Conservation (phyloP, 345 rosid genomes). For the Moricandia arvensis region DNA sequence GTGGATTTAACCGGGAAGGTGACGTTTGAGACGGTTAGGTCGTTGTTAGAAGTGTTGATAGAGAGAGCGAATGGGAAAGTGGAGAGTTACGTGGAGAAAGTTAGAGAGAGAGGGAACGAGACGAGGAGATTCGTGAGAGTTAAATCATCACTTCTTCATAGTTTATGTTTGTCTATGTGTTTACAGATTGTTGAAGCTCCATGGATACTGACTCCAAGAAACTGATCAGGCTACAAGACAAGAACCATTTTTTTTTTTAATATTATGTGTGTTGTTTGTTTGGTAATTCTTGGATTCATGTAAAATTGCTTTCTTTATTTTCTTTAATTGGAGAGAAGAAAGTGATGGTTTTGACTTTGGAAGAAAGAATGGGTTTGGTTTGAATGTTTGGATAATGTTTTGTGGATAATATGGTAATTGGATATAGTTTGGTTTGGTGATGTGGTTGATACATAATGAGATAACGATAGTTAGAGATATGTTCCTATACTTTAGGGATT, state of each 20-base stretch:
- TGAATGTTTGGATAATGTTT: conserved; percentile 19
- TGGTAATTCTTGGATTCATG: conserved; percentile 36
- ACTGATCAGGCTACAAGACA: conserved; percentile 30
- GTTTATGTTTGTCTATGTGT: conserved; percentile 58
- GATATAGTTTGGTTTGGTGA: conserved; percentile 23
- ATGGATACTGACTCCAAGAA: conserved; percentile 55
- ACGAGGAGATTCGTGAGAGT: conserved; percentile 49
- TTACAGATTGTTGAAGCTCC: conserved; percentile 61
- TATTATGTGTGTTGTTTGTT: conserved; percentile 9
- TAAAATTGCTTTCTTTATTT: background rate
- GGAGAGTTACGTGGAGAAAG: conserved; percentile 42
- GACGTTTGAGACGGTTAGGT: conserved; percentile 67
- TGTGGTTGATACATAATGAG: background rate
- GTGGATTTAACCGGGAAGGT: conserved; percentile 68
- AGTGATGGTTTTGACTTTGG: conserved; percentile 24
- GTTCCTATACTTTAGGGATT: no score
- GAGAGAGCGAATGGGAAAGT: conserved; percentile 52
- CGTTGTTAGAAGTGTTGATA: conserved; percentile 54
- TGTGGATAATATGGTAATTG: conserved; percentile 26
- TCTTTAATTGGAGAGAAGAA: conserved; percentile 1
- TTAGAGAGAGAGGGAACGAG: conserved; percentile 45
- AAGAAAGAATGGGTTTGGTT: conserved; percentile 23
- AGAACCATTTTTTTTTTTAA: background rate
- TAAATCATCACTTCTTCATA: conserved; percentile 50
- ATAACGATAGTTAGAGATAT: no score